A percentile compares a stretch with the other conserved stretches of the same genome.
phyloP scores from a whole-genome alignment of 768 basidiomycete species.

The Leccinum sublutescens region DNA sequence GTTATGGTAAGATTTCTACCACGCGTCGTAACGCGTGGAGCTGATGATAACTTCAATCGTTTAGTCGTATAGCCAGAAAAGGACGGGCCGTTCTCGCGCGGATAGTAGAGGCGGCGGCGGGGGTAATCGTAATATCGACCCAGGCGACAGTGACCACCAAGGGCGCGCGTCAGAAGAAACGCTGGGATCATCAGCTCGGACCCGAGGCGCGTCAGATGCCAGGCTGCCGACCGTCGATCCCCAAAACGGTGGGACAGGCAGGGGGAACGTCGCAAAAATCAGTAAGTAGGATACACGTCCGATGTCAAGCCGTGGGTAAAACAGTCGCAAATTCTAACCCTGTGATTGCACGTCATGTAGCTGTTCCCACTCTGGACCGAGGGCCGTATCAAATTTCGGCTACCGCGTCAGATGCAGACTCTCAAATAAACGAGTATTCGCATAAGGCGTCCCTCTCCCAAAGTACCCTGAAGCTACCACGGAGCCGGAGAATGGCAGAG shows the following conservation, averaged over 20 bases:
- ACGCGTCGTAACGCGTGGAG: conserved; percentile 1
- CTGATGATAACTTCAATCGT: conserved; percentile 17
- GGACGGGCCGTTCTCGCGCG: conserved; percentile 50
- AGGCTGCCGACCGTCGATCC: conserved; percentile 34
- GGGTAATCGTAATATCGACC: conserved; percentile 35
- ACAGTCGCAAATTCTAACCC: conserved; percentile 22
- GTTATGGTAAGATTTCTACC: conserved; percentile 61
- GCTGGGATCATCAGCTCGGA: conserved; percentile 33
- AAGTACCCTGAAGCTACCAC: conserved; percentile 25
- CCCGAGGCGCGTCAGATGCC: conserved; percentile 77
- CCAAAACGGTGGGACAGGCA: conserved; percentile 22
- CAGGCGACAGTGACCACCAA: conserved; percentile 37
- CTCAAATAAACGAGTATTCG: conserved; percentile 16
- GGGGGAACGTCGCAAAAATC: conserved; percentile 19
- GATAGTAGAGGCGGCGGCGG: conserved; percentile 48
- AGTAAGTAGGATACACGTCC: conserved; percentile 29
- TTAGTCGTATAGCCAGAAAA: conserved; percentile 78
- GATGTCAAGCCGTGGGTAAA: conserved; percentile 21
- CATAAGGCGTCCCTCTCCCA: conserved; percentile 27
- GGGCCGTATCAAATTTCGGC: conserved; percentile 14
- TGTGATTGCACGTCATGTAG: conserved; percentile 21
- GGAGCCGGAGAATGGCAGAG: conserved; percentile 23
- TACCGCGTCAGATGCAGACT: conserved; percentile 7
- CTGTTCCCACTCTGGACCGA: conserved; percentile 19
- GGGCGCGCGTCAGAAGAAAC: conserved; percentile 35